A percentile compares a stretch with the other conserved stretches of the same genome.
Evolutionary conservation across 2,329 filamentous ascomycete species (phyloP).

Genomic region (Setomelanomma holmii): DNA sequence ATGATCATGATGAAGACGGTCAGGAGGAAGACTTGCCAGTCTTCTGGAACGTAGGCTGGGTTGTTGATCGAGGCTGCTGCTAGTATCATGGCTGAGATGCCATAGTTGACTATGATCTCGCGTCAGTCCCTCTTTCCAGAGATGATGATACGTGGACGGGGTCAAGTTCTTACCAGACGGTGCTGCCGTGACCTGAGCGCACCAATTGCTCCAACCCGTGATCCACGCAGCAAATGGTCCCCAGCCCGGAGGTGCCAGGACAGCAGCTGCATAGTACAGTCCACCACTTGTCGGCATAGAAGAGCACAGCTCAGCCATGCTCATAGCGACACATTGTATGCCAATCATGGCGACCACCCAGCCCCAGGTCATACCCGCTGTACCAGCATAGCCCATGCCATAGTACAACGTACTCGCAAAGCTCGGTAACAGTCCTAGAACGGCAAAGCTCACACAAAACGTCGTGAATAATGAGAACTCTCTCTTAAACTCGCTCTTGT

Average conservation of each 20-base stretch:
- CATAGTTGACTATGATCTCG: slow-evolving; percentile 71
- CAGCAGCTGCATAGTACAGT: slow-evolving; percentile 76
- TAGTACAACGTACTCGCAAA: slow-evolving; percentile 76
- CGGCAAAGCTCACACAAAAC: slow-evolving; percentile 77
- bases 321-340: slow-evolving; percentile 73
- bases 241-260: slow-evolving; percentile 70
- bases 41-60: slow-evolving; percentile 68
- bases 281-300: slow-evolving; percentile 76
- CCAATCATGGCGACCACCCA: slow-evolving; percentile 77
- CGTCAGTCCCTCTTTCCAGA: no score
- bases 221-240: slow-evolving; percentile 73
- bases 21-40: slow-evolving; percentile 73
- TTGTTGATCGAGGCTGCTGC: slow-evolving; percentile 73
- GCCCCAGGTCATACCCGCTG: slow-evolving; percentile 70
- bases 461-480: slow-evolving; percentile 78
- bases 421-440: slow-evolving; percentile 73
- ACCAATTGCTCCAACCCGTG: slow-evolving; percentile 75
- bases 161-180: slow-evolving; percentile 57
- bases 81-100: slow-evolving; percentile 72
- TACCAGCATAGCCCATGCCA: slow-evolving; percentile 63
- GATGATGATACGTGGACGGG: no score
- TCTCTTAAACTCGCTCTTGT: slow-evolving; percentile 70
- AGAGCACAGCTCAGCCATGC: slow-evolving; percentile 72
- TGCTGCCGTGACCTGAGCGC: slow-evolving; percentile 70
- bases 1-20: slow-evolving; percentile 72